phyloP scores from a whole-genome alignment of 345 rosid species.

The Linum trigynum region DNA sequence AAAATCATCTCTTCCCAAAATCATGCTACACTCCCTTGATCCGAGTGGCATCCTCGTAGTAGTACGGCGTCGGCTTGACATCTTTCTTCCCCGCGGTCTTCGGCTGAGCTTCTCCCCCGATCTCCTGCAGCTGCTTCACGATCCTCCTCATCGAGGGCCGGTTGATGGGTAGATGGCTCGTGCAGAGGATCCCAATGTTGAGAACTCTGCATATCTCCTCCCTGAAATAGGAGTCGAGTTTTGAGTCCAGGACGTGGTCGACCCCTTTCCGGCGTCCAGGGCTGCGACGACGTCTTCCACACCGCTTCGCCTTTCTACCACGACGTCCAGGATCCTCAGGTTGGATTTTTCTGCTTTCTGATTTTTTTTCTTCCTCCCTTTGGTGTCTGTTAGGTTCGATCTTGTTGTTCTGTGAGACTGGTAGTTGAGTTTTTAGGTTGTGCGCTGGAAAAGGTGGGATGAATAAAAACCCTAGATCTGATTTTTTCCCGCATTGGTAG shows the following conservation, averaged over 20 bases:
- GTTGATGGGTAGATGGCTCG: constrained; percentile 79
- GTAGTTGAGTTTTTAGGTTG: no score
- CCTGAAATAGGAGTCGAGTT: constrained; percentile 67
- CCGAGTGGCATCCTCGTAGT: constrained; percentile 73
- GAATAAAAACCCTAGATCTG: no score
- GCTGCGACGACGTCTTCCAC: no score
- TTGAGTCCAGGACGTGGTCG: constrained; percentile 75
- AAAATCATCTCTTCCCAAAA: background rate
- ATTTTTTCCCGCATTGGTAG: no score
- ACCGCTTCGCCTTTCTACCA: no score
- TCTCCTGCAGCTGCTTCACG: constrained; percentile 80
- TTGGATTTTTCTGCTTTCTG: no score
- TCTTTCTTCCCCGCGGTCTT: constrained; percentile 10
- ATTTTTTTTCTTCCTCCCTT: no score
- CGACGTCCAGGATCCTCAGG: no score
- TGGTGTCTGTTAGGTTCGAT: no score
- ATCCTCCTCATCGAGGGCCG: constrained; percentile 97
- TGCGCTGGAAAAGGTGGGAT: no score
- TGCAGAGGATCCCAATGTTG: constrained; percentile 79
- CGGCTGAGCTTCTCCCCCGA: constrained; percentile 31
- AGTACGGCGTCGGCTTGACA: constrained; percentile 83
- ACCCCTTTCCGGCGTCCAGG: constrained; percentile 76
- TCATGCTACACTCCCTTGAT: constrained; percentile 76
- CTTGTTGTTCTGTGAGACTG: no score
- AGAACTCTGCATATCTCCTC: constrained; percentile 82